These are phyloP conservation scores for Nannizziopsis arthrosporioides DNA, from an alignment of 2,329 filamentous ascomycete genomes.

Conservation along the genomic window DNA sequence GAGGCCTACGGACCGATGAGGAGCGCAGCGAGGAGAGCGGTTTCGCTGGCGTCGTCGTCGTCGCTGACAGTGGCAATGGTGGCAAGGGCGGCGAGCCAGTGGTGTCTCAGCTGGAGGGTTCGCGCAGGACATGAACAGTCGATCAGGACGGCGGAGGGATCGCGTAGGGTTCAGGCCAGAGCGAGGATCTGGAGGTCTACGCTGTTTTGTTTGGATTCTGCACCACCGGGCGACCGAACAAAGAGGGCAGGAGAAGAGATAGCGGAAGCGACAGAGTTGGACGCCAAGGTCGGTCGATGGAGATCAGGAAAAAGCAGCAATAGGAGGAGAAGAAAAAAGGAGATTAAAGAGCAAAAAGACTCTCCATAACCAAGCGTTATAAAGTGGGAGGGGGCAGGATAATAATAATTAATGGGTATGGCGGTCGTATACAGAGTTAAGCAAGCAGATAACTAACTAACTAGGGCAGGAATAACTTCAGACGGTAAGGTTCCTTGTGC, in stretches of 20 bases:
- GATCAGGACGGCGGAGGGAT: not conserved
- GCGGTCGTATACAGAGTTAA: too few relatives aligned
- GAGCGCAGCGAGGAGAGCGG: constrained; percentile 1
- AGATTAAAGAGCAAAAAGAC: constrained; percentile 4
- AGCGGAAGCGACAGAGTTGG: constrained; percentile 2
- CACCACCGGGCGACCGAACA: not conserved
- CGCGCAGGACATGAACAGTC: constrained; percentile 12
- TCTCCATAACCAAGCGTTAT: not conserved
- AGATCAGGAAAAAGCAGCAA: constrained; percentile 12
- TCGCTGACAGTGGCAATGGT: constrained; percentile 13
- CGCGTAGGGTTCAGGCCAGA: not conserved
- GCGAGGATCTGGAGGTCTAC: not conserved
- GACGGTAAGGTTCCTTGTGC: too few relatives aligned
- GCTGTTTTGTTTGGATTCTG: not conserved
- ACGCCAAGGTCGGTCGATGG: not conserved
- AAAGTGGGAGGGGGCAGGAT: not conserved
- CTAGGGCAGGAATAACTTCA: too few relatives aligned
- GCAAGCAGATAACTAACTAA: too few relatives aligned
- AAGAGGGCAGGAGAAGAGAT: too few relatives aligned
- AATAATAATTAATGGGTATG: too few relatives aligned
- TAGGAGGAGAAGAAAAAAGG: constrained; percentile 13
- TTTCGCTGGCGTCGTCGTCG: not conserved
- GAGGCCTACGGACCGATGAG: constrained; percentile 2
- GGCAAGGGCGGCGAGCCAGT: constrained; percentile 12
- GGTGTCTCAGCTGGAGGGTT: constrained; percentile 14